Evolutionary conservation across 768 basidiomycete genomes (phyloP), one percentile per base, ranked within the genome.

Genomic region (Hebeloma cylindrosporum): DNA sequence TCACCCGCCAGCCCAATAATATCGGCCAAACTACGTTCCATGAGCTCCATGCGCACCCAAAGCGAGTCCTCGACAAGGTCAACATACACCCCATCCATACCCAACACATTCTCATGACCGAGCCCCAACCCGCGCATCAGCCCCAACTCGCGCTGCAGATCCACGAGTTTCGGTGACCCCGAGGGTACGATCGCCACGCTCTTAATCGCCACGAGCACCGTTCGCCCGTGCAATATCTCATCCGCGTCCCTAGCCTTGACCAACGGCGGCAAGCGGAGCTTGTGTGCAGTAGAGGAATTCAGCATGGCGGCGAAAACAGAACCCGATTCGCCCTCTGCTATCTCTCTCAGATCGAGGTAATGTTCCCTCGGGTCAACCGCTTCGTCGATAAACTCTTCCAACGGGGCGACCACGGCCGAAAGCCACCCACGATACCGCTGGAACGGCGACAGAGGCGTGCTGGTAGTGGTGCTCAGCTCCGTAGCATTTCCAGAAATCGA

Each of bases 1-100:
- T 79, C 71, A 9, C 68, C 75, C 5, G 78, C 78, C 14, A 90
- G 62, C 11, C 71, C 78, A 11, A 92, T 72, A 34, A 93, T 75
- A 60, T 93, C 90, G 54, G 90, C 90, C 53, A 93, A 68, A 59
- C 88, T 90, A 50, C 88, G 74, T 56, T 90, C 88, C 89, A 93
- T 90, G 23, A 92, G 77, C 61, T 91, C 88, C 90, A 93, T 93
- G 50, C 83, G 71, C 37, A 93, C 83, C 90, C 90, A 93, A 27
- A 93, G 63, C 46, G 81, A 76, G 50, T 80, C 79, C 45, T 82
- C 82, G 26, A 70, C 68, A 3, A 83, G 59, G 54, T 84, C 79
- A 21, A 88, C 81, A 61, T 88, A 88, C 17, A 88, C 63, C 32
- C 74, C 79, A 56, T 88, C 86, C 69, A 87, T 76, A 3, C 72